phyloP scores from a whole-genome alignment of 352 stramenopile genomes.

The Pythium aquatile region DNA sequence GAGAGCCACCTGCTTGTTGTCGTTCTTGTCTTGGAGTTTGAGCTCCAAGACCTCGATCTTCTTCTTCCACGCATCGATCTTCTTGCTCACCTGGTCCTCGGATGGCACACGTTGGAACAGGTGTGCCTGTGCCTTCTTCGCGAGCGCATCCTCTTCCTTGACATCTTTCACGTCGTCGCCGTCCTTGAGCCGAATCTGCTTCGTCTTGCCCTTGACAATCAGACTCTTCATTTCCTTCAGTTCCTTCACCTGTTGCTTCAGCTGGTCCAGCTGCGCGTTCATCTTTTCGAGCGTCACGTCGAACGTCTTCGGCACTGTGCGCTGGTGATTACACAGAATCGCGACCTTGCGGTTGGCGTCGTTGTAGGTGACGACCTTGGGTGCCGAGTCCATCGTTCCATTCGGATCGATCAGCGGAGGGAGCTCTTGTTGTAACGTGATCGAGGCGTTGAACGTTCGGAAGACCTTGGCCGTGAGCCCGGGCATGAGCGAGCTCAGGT shows the following conservation, averaged over 20 bases:
- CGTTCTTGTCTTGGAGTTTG: conserved; percentile 97
- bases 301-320: conserved; percentile 97
- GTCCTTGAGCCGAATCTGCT: conserved; percentile 91
- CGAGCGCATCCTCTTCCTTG: conserved; percentile 61
- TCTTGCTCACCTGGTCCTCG: conserved; percentile 93
- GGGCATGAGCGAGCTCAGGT: conserved; percentile 98
- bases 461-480: conserved; percentile 99
- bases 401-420: conserved; percentile 53
- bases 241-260: conserved; percentile 95
- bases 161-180: conserved; percentile 54
- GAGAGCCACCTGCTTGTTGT: conserved; percentile 99
- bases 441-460: conserved; percentile 99
- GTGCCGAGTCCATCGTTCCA: conserved; percentile 61
- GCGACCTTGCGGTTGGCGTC: conserved; percentile 99
- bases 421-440: conserved; percentile 98
- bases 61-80: conserved; percentile 93
- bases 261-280: conserved; percentile 87
- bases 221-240: conserved; percentile 91
- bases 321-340: conserved; percentile 99
- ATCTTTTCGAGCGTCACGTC: conserved; percentile 95
- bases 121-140: conserved; percentile 94
- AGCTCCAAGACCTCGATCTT: conserved; percentile 92
- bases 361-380: conserved; percentile 99
- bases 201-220: conserved; percentile 87
- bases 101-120: conserved; percentile 92